Evolutionary conservation across 768 basidiomycete species (phyloP), one percentile per base, ranked within the genome.

Genomic region (Boletus pseudo-olivaceus): DNA sequence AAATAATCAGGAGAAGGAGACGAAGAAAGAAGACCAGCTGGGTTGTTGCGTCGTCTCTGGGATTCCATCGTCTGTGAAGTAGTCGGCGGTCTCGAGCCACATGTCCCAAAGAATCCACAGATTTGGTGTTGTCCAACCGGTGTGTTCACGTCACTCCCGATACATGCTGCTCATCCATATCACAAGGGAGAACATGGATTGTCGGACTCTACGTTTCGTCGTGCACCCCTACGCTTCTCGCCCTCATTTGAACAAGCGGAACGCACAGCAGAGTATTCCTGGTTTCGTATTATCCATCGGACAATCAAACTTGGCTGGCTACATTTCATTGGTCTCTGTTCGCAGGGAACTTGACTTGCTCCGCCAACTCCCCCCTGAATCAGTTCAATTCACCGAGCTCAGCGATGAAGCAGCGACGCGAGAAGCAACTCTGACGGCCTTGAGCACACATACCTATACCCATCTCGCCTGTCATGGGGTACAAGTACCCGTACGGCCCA

Each of bases 61-160:
- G 37, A 59, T 6, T n/a, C 26, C 3, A 44, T 70, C 30, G 61
- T 68, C 15, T 19, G 44, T 26, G 57, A 58, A 3, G 58, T 72
- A 3, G 59, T 62, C 7, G 35, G 55, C 23, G 14, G 42, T 37
- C 62, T 72, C n/a, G 46, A 52, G 30, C 54, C 34, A 5, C 49
- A 51, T 2, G 48, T 37, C 19, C 54, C 51, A 7, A 52, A 35
- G 42, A 47, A 56, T 33, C 66, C 64, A 30, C 58, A 61, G 5
- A 56, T 61, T 8, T 70, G 69, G 69, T 70, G 69, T 69, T 71
- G 66, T 41, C 69, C 69, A 11, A 68, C 63, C 0, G 57, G 57
- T 1, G 17, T 12, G 9, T 62, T 71, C 29, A 61, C 61, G 6
- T 53, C 54, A 9, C 55, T 71, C 41, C 71, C 71, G 4, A 47